phyloP scores from a whole-genome alignment of 257 asterid species.

The Gentiana macrophylla region DNA sequence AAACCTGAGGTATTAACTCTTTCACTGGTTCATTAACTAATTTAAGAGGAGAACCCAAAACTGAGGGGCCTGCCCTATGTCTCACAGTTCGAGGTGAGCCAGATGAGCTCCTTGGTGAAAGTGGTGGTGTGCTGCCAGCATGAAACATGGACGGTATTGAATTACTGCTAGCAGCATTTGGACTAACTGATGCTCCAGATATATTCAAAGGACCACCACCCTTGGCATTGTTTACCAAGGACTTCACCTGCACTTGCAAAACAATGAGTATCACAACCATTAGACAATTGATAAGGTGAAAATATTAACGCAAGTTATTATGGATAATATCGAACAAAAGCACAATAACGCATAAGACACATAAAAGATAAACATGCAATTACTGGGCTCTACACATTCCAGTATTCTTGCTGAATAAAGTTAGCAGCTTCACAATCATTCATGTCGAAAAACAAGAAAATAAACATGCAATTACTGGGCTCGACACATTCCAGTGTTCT shows the following conservation, averaged over 20 bases:
- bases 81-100: slow-evolving; percentile 90
- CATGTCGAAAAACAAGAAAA: no score
- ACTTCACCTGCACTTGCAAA: slow-evolving; percentile 54
- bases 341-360: no score
- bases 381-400: no score
- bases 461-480: no score
- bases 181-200: slow-evolving; percentile 46
- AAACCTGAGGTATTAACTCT: slow-evolving; percentile 95
- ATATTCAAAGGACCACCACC: slow-evolving; percentile 64
- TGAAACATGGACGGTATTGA: slow-evolving; percentile 95
- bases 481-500: no score
- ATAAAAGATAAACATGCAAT: no score
- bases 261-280: background rate
- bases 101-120: slow-evolving; percentile 94
- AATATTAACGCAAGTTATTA: no score
- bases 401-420: no score
- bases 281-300: no score
- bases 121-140: slow-evolving; percentile 99
- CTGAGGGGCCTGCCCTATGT: slow-evolving; percentile 83
- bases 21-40: slow-evolving; percentile 73
- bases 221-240: slow-evolving; percentile 77
- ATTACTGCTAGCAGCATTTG: slow-evolving; percentile 57
- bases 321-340: no score
- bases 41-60: slow-evolving; percentile 79
- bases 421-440: no score